Conservation (phyloP, 2,329 filamentous ascomycete species). For the Bimuria novae-zelandiae region DNA sequence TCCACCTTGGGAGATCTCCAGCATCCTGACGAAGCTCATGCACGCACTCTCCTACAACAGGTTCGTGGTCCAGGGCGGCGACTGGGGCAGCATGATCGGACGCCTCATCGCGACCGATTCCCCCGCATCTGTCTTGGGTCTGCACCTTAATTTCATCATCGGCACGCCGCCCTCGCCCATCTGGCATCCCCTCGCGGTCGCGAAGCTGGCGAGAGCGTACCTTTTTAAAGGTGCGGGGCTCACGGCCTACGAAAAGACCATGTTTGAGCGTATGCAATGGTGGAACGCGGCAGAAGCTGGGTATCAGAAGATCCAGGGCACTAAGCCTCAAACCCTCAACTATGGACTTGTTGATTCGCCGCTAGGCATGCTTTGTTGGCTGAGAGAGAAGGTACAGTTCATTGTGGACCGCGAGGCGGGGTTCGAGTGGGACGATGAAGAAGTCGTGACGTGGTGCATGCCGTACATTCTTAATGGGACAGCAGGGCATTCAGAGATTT, state of each 20-base stretch:
- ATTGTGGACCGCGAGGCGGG: conserved; percentile 69
- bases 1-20: conserved; percentile 64
- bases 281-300: conserved; percentile 61
- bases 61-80: conserved; percentile 47
- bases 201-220: background rate
- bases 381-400: conserved; percentile 74
- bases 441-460: conserved; percentile 73
- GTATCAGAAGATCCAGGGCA: conserved; percentile 65
- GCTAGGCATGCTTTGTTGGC: conserved; percentile 73
- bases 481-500: background rate
- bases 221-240: background rate
- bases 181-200: conserved; percentile 1
- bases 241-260: conserved; percentile 26
- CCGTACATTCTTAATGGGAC: background rate
- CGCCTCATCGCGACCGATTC: conserved; percentile 6
- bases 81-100: conserved; percentile 9
- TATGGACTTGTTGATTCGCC: conserved; percentile 73
- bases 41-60: conserved; percentile 65
- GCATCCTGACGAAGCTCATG: conserved; percentile 71
- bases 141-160: conserved; percentile 10
- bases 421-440: conserved; percentile 75
- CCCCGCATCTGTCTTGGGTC: conserved; percentile 4
- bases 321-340: conserved; percentile 73
- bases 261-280: conserved; percentile 59
- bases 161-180: background rate